Percentiles rank a stretch among this genome's conserved stretches.
Evolutionary conservation across 768 basidiomycete genomes (phyloP).

Genomic region (Lyophyllum shimeji): DNA sequence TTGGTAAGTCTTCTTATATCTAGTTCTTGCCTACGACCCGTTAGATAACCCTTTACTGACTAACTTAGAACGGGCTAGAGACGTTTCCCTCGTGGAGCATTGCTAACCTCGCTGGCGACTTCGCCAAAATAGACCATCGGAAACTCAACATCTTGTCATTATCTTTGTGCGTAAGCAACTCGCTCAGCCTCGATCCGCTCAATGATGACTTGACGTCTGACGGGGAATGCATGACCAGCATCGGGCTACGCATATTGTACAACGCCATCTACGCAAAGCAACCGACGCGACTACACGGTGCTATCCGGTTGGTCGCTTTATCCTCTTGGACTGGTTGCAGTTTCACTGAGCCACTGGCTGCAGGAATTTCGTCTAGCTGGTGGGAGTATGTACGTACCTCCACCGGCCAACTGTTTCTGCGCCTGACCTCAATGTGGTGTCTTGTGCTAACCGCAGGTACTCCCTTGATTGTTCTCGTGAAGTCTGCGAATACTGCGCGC

Average conservation of each 20-base stretch:
- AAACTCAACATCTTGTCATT: conserved; percentile 28
- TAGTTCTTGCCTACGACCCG: neutral
- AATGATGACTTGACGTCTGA: neutral
- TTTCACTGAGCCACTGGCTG: no score
- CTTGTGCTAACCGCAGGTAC: no score
- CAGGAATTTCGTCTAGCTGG: no score
- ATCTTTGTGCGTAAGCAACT: conserved; percentile 21
- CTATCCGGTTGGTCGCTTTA: no score
- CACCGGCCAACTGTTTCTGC: no score
- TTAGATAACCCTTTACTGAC: neutral
- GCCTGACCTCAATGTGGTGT: no score
- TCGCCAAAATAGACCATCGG: conserved; percentile 12
- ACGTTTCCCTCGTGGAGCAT: conserved; percentile 27
- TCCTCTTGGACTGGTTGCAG: no score
- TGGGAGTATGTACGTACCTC: no score
- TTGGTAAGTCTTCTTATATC: conserved; percentile 11
- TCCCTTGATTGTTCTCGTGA: no score
- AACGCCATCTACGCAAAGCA: neutral
- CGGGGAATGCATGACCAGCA: neutral
- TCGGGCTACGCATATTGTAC: no score
- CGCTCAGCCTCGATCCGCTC: neutral
- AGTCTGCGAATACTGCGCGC: no score
- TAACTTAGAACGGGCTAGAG: conserved; percentile 28
- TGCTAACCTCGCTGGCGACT: conserved; percentile 18
- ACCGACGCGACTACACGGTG: no score